A percentile compares a stretch with the other conserved stretches of the same genome.
phyloP scores from a whole-genome alignment of 2,329 filamentous ascomycete species.

The Magnaporthiopsis incrustans region DNA sequence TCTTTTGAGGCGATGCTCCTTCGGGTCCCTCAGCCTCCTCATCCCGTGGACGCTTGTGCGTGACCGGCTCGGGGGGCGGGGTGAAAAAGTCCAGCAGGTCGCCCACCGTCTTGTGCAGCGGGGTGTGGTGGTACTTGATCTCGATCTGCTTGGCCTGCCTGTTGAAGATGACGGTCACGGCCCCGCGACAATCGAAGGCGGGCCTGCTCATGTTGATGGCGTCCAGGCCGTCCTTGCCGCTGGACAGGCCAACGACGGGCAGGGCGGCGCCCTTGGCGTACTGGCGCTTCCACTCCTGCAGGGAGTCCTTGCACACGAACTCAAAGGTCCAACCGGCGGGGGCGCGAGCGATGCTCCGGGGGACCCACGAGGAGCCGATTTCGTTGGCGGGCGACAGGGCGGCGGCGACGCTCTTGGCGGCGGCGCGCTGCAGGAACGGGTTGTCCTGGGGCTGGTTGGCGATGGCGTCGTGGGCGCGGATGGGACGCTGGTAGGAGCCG shows the following conservation, averaged over 20 bases:
- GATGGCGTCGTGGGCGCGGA: conserved; percentile 37
- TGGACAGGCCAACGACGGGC: conserved; percentile 39
- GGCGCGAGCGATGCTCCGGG: conserved; percentile 34
- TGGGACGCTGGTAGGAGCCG: conserved; percentile 25
- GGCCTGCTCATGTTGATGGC: conserved; percentile 42
- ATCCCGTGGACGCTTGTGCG: conserved; percentile 9
- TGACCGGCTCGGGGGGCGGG: conserved; percentile 29
- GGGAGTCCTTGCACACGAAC: conserved; percentile 46
- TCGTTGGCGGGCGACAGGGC: conserved; percentile 36
- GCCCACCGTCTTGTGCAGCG: conserved; percentile 47
- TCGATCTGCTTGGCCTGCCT: conserved; percentile 37
- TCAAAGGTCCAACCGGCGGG: conserved; percentile 45
- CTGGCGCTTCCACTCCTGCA: conserved; percentile 41
- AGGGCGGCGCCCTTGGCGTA: conserved; percentile 32
- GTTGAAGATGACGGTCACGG: conserved; percentile 40
- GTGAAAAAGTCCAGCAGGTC: conserved; percentile 39
- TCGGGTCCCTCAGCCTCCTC: conserved; percentile 7
- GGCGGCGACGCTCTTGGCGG: conserved; percentile 40
- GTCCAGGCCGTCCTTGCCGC: conserved; percentile 36
- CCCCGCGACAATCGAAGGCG: conserved; percentile 51
- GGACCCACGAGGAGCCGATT: conserved; percentile 34
- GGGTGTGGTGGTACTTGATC: conserved; percentile 48
- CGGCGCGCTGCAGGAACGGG: conserved; percentile 37
- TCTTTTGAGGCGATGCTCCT: conserved; percentile 1
- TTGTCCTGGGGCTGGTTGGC: conserved; percentile 41